Evolutionary conservation across 2,329 filamentous ascomycete genomes (phyloP).

Genomic region (Exophiala lecanii-corni): DNA sequence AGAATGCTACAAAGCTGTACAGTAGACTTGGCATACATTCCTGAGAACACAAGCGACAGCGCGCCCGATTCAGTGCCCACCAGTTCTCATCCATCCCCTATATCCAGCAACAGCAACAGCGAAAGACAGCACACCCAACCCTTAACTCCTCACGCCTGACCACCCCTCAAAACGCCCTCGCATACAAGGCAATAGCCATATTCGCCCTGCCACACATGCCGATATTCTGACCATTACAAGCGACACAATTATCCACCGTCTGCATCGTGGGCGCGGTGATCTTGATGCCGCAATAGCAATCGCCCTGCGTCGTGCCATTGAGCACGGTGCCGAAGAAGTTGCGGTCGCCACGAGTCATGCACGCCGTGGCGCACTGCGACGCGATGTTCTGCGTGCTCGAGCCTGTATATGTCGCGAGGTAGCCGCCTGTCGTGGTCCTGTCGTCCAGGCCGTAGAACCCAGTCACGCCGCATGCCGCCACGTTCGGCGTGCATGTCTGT

Average conservation of each 20-base stretch:
- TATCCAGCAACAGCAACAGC: too few species aligned
- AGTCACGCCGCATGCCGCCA: background rate
- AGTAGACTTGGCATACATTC: too few species aligned
- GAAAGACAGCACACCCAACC: too few species aligned
- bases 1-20: too few species aligned
- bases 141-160: too few species aligned
- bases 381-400: conserved; percentile 9
- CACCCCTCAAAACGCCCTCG: conserved; percentile 37
- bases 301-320: conserved; percentile 2
- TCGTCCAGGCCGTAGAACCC: conserved; percentile 9
- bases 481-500: conserved; percentile 7
- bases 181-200: conserved; percentile 14
- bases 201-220: conserved; percentile 9
- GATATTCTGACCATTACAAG: conserved; percentile 10
- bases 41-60: too few species aligned
- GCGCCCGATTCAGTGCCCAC: too few species aligned
- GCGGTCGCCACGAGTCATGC: conserved; percentile 6
- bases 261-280: conserved; percentile 1
- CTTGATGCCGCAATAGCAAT: conserved; percentile 17
- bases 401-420: conserved; percentile 10
- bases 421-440: conserved; percentile 9
- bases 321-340: conserved; percentile 18
- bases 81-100: too few species aligned
- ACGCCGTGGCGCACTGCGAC: conserved; percentile 14
- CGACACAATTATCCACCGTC: conserved; percentile 8